These are phyloP conservation scores for Pichia ethanolica DNA, from an alignment of 805 yeast species.

Conservation along the genomic window DNA sequence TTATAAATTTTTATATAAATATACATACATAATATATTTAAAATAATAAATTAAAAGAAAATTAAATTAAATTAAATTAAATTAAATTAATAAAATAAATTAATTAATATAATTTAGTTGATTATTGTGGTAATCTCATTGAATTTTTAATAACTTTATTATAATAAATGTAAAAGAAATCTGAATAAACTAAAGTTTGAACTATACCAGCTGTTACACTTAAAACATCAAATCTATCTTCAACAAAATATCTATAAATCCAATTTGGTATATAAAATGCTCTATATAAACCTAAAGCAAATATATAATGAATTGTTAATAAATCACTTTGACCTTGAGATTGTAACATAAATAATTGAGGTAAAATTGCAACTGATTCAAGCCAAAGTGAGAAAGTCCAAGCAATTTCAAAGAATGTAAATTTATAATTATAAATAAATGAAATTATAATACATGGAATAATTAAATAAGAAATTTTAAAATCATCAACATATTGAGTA, in stretches of 20 bases:
- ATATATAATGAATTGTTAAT: conserved; percentile 85
- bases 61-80: too few species aligned
- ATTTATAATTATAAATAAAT: conserved; percentile 60
- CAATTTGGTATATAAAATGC: conserved; percentile 90
- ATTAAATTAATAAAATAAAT: too few species aligned
- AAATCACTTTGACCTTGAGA: conserved; percentile 83
- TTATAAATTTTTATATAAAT: too few species aligned
- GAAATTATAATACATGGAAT: conserved; percentile 51
- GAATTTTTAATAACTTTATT: conserved; percentile 70
- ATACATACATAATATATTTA: too few species aligned
- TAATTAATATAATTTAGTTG: not conserved
- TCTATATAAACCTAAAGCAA: conserved; percentile 87
- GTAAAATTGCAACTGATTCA: conserved; percentile 85
- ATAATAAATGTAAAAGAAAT: conserved; percentile 91
- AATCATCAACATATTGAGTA: conserved; percentile 57
- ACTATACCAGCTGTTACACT: conserved; percentile 73
- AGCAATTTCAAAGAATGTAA: conserved; percentile 50
- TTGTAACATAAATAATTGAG: conserved; percentile 87
- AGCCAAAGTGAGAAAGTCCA: conserved; percentile 95
- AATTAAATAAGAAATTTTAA: conserved; percentile 64
- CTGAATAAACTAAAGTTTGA: conserved; percentile 86
- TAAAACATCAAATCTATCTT: conserved; percentile 58
- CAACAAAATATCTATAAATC: conserved; percentile 75
- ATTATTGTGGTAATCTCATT: conserved; percentile 46
- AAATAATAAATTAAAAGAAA: too few species aligned